These are phyloP conservation scores for Pythium apleroticum DNA, from an alignment of 352 stramenopile species.

Conservation along the genomic window DNA sequence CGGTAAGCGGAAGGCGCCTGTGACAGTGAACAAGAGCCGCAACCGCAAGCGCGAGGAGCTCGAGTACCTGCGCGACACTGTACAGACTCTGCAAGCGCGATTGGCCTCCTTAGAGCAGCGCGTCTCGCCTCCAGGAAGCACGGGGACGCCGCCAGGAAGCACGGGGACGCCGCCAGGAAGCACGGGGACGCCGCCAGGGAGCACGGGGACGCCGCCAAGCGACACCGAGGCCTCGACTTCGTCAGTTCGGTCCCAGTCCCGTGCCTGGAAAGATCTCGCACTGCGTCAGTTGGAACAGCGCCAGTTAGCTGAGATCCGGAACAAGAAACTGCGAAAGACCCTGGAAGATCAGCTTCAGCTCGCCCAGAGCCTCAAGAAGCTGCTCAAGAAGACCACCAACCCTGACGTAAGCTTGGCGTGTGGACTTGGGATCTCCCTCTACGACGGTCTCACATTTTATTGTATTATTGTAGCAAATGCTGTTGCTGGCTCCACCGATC, in stretches of 20 bases:
- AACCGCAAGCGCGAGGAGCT: constrained; percentile 2
- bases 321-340: constrained; percentile 6
- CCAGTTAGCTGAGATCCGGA: constrained; percentile 14
- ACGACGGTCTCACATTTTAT: background rate
- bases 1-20: background rate
- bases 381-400: constrained; percentile 24
- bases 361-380: constrained; percentile 33
- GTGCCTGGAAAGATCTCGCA: background rate
- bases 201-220: background rate
- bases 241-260: background rate
- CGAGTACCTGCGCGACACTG: constrained; percentile 3
- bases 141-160: background rate
- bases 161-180: background rate
- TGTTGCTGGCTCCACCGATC: background rate
- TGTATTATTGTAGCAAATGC: background rate
- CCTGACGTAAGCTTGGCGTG: background rate
- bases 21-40: background rate
- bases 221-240: background rate
- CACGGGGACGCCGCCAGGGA: background rate
- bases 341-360: constrained; percentile 9
- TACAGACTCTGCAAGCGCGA: background rate
- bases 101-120: background rate
- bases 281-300: constrained; percentile 9
- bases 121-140: too few species aligned
- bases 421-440: too few species aligned